Evolutionary conservation across 2,329 filamentous ascomycete species (phyloP).

Genomic region (Zymoseptoria crescenta): DNA sequence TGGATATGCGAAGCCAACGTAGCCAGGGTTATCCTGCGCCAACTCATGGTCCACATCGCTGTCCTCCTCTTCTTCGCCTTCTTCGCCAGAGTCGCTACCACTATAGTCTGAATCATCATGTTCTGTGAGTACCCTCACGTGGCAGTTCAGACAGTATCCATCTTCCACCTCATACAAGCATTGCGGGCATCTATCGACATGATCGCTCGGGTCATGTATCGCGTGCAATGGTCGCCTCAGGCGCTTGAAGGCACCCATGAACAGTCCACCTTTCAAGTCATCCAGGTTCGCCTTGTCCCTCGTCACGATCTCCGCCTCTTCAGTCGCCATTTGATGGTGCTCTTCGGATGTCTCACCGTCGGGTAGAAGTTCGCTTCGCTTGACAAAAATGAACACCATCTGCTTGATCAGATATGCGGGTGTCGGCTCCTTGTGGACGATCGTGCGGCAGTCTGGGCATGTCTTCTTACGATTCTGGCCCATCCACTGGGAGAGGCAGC

Average conservation of each 20-base stretch:
- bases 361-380: conserved; percentile 53
- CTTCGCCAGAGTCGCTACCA: conserved; percentile 4
- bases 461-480: conserved; percentile 55
- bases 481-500: conserved; percentile 42
- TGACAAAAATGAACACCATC: conserved; percentile 56
- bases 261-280: conserved; percentile 48
- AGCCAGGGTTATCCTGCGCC: not conserved
- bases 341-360: conserved; percentile 56
- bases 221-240: conserved; percentile 28
- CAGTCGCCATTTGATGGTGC: conserved; percentile 49
- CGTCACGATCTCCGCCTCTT: conserved; percentile 54
- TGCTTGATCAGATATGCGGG: conserved; percentile 60
- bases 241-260: conserved; percentile 51
- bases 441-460: conserved; percentile 59
- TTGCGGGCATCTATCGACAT: conserved; percentile 53
- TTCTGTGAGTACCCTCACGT: conserved; percentile 43
- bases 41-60: conserved; percentile 12
- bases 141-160: conserved; percentile 49
- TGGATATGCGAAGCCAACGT: not conserved
- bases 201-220: conserved; percentile 51
- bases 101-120: conserved; percentile 30
- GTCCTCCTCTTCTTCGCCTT: conserved; percentile 11
- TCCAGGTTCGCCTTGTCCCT: conserved; percentile 50
- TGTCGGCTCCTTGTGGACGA: conserved; percentile 51
- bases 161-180: conserved; percentile 59